Base-by-base conservation (phyloP, 805 yeast genomes). In the Danielozyma ontarioensis region DNA sequence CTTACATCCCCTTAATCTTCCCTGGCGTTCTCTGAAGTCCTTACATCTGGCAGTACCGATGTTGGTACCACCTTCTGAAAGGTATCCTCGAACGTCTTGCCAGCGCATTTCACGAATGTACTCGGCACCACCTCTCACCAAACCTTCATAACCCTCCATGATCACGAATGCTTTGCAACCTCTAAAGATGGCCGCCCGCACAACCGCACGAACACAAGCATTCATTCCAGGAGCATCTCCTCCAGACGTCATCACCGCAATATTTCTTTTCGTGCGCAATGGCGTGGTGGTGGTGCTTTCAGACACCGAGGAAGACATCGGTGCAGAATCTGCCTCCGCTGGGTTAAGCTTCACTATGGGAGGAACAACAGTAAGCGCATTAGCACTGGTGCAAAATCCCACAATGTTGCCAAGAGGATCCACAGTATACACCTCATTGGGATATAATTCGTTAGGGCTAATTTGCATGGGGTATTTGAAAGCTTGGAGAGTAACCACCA, bases 151-250 rank as follows among this genome's bases (percentile, higher is more conserved):
- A 36, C 89, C 89, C 59, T 81, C 89, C 61, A 75, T 76, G 27
- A 80, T 70, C 0, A 80, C 87, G 53, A 64, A 81, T 1, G 79
- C 78, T 46, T 73, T 76, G 52, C 87, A 81, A 3, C 79, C 83
- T 34, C 64, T 66, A 56, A 62, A 71, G 38, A 81, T 73, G n/a
- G 81, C 78, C 0, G 86, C 72, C 37, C 89, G 61, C 4, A 81
- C 79, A 29, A 81, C 82, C 3, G 87, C 85, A 40, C 88, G 62
- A 16, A 81, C 88, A 23, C 77, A 79, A 3, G 87, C 80, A 51
- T 80, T 79, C 89, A 81, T 81, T 43, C 89, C 89, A 6, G 83
- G 89, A 18, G 87, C 80, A 51, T 81, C 89, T 46, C 89, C 89
- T 38, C 89, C 89, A 1, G 86, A 79, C 1, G 88, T 81, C 86